A percentile compares a stretch with the other conserved stretches of the same genome.
phyloP scores from a whole-genome alignment of 768 basidiomycete species.

The Lenzites betulinus region DNA sequence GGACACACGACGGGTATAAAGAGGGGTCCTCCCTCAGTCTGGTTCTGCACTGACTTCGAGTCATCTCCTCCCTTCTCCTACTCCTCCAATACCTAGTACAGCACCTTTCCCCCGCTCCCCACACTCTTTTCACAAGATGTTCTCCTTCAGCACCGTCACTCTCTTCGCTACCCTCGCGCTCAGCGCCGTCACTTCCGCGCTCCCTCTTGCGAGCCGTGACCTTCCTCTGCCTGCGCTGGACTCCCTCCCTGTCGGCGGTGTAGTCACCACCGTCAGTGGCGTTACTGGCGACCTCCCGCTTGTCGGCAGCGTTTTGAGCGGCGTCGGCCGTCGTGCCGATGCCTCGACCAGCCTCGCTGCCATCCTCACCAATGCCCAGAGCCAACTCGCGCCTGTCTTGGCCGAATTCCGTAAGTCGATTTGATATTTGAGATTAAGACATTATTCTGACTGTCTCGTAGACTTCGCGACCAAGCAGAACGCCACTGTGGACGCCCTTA shows the following conservation, averaged over 20 bases:
- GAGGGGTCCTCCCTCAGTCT: background rate
- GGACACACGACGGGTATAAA: slow-evolving; percentile 11
- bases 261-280: background rate
- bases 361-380: slow-evolving; percentile 29
- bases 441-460: slow-evolving; percentile 12
- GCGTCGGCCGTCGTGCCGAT: slow-evolving; percentile 17
- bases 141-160: slow-evolving; percentile 36
- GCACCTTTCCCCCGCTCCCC: slow-evolving; percentile 22
- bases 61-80: slow-evolving; percentile 8
- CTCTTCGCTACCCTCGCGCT: slow-evolving; percentile 30
- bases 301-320: too few species aligned
- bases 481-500: slow-evolving; percentile 27
- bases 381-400: slow-evolving; percentile 16
- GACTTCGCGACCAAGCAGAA: slow-evolving; percentile 30
- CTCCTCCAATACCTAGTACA: slow-evolving; percentile 11
- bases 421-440: background rate
- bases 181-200: slow-evolving; percentile 24
- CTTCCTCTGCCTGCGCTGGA: too few species aligned
- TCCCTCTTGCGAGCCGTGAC: slow-evolving; percentile 13
- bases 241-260: too few species aligned
- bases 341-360: slow-evolving; percentile 25
- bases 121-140: slow-evolving; percentile 41
- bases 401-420: slow-evolving; percentile 32
- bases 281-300: slow-evolving; percentile 2
- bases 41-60: slow-evolving; percentile 22